Base-by-base conservation (phyloP, 305 asterid genomes). In the Solanum aculeatissimum region DNA sequence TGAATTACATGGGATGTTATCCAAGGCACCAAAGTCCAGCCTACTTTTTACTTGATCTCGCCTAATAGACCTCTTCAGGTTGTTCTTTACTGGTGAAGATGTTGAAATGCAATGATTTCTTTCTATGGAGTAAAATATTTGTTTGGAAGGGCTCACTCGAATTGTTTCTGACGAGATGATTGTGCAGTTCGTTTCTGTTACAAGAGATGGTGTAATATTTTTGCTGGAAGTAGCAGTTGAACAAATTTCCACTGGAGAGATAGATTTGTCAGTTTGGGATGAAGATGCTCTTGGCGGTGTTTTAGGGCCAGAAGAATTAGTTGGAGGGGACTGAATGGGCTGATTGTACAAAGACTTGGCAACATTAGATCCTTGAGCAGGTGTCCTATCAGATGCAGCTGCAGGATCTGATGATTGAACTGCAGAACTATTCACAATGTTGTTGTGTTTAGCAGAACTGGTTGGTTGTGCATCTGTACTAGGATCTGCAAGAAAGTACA, bases 21-120 rank as follows among this genome's bases (percentile, higher is more conserved):
- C 95, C 47, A 91, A 87, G 83, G 92, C 85, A 80, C 92, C 98
- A 86, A 97, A 95, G 88, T 97, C 95, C 66, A 97, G 90, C 93
- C 95, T 92, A 84, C 98, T 96, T 86, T 93, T 94, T 54, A 93
- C 98, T 83, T 93, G 94, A 79, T 96, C 98, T 92, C 93, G 95
- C 66, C 70, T 83, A 82, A 66, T 89, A 79, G 91, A 86, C 87
- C 93, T 91, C 88, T 84, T 91, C 83, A 62, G 25, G 85, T 81
- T 92, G 82, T 92, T 38, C 91, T 93, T 94, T 43, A 87, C 82
- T 2, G 99, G 99, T 23, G 99, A 97, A 85, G 92, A 89, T 65
- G 93, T 91, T 7, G 94, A 90, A 58, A 93, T 89, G 58, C 89
- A 86, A n/a, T 88, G 95, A 83, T 93, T 97, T 88, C 92, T 93